Percentiles rank a stretch among this genome's conserved stretches.
These are phyloP conservation scores for Ustulina deusta DNA, from an alignment of 2,329 filamentous ascomycete species.

Conservation along the genomic window DNA sequence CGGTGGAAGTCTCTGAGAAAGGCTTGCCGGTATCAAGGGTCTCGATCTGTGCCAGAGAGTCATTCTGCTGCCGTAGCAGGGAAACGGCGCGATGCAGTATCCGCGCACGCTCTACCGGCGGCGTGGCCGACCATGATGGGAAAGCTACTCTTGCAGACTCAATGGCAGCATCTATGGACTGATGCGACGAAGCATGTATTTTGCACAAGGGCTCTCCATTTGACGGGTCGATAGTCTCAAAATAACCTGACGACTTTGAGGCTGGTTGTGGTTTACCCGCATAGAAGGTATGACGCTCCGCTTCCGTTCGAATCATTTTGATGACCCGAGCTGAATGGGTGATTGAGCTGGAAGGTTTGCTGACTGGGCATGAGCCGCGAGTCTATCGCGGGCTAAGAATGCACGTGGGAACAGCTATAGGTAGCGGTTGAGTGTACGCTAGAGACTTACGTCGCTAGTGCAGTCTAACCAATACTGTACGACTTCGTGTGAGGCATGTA, in stretches of 20 bases:
- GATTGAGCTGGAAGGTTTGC: slow-evolving; percentile 20
- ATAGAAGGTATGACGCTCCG: slow-evolving; percentile 76
- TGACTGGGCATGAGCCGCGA: slow-evolving; percentile 1
- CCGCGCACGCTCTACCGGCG: slow-evolving; percentile 78
- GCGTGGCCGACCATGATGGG: slow-evolving; percentile 78
- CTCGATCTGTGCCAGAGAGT: slow-evolving; percentile 82
- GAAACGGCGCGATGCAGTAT: slow-evolving; percentile 82
- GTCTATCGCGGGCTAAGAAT: background rate
- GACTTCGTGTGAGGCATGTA: no score
- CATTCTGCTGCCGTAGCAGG: slow-evolving; percentile 80
- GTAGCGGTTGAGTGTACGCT: no score
- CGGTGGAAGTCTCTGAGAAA: slow-evolving; percentile 84
- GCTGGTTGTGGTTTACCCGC: slow-evolving; percentile 75
- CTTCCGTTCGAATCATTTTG: slow-evolving; percentile 43
- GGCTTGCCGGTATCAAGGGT: slow-evolving; percentile 90
- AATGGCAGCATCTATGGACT: slow-evolving; percentile 79
- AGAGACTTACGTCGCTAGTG: no score
- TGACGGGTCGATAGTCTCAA: slow-evolving; percentile 80
- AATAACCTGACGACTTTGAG: slow-evolving; percentile 69
- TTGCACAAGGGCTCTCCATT: slow-evolving; percentile 76
- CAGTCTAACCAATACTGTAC: no score
- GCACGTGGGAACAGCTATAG: no score
- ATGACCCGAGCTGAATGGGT: slow-evolving; percentile 19
- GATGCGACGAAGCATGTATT: slow-evolving; percentile 75
- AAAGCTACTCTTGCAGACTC: slow-evolving; percentile 79